Evolutionary conservation across 495 filamentous ascomycete genomes (phyloP), one percentile per base, ranked within the genome.

Genomic region (Tetracladium marchalianum): DNA sequence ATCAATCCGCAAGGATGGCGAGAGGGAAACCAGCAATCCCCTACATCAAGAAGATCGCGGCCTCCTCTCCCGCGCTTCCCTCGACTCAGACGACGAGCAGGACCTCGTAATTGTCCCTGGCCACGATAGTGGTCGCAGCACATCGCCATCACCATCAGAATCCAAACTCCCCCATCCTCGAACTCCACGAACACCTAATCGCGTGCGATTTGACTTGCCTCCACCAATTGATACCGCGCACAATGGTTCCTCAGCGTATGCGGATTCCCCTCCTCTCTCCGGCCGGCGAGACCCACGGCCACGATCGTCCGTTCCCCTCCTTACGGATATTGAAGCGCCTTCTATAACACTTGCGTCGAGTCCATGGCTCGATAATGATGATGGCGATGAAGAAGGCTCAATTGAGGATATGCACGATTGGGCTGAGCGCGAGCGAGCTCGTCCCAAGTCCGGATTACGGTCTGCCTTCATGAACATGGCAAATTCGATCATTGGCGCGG

Each of bases 381-480:
- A 15, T 12, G n/a, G 47, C 35, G 59, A 63, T 19, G 56, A 59
- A 17, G 39, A 41, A 5, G n/a, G 5, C 2, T 2, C 13, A n/a
- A n/a, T n/a, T n/a, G 15, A 12, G 32, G 66, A 69, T 45, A 59
- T 65, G 10, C 50, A 66, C 15, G 52, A 56, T 8, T 67, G 67
- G 66, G 63, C 64, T 5, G 64, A 66, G 44, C 56, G 58, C 10
- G 71, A 76, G 50, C 65, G 59, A 0, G 42, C 50, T 9, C 62
- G 74, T 8, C 74, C 74, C 17, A 73, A 72, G 54, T 68, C 62
- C 6, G 69, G 68, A 0, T 43, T 77, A 33, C 48, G 64, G 4
- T 62, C 62, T 15, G 74, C 74, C 8, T 97, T 98, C 52, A 95
- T 95, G 87, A 98, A 98, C 64, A 98, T 98, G 92, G 89, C 90